Base-by-base conservation (phyloP, 495 filamentous ascomycete genomes). In the Aspergillus sclerotioniger region DNA sequence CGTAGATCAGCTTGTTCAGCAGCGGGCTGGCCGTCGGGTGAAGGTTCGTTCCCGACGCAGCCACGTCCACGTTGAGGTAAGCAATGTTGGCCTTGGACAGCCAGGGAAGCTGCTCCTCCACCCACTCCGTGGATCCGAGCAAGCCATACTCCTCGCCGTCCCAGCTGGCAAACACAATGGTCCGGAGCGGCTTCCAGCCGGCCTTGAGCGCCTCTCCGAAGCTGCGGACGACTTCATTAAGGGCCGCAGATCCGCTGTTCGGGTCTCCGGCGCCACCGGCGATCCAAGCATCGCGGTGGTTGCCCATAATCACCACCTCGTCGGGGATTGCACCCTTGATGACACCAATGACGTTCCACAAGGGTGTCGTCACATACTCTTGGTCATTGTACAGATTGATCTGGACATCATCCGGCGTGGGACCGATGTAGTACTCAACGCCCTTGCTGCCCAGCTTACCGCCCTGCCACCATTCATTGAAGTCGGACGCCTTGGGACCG, bases 261-360 rank as follows among this genome's bases (percentile, higher is more conserved):
- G 94, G 90, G 58, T 92, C 89, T 1, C 83, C 84, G 10, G 92
- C 90, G 44, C 94, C 93, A 50, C 92, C 91, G 8, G 88, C 90
- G 67, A 95, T 85, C 92, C 92, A 97, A 0, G 92, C 90, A 75
- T 98, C 94, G 13, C 92, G 87, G 67, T 98, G 94, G 65, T 98
- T 98, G 13, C 95, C 95, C n/a, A 98, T 73, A 7, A 98, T 80
- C 48, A 96, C 80, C 10, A 96, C 92, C 66, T 97, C 93, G 54
- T 92, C 87, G 0, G 85, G 77, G 52, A 96, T 85, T 8, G 84
- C 87, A n/a, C 94, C 94, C 56, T 96, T 96, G 71, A 98, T 92
- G 29, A 92, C 79, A 32, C 94, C 94, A 59, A 98, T 95, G 12
- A 94, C 91, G 62, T 98, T 90, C 95, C 95, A 98, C 54, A 94